Base-by-base conservation (phyloP, 108 stramenopile species). In the Cyclostephanos tholiformis region DNA sequence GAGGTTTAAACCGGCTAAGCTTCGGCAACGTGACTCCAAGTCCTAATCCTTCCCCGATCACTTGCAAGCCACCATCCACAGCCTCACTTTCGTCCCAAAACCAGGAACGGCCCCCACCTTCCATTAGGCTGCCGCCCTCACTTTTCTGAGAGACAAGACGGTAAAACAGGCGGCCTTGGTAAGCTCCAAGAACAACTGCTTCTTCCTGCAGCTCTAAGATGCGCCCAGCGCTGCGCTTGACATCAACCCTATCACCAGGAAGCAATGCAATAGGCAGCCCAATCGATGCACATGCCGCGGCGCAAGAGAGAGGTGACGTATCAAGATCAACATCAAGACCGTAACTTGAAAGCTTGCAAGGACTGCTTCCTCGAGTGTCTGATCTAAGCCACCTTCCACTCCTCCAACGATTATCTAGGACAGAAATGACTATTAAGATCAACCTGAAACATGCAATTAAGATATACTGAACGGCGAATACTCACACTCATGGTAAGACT, bases 131-230 rank as follows among this genome's bases (percentile, higher is more conserved):
- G 10, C 91, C 91, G 35, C 93, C 96, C 71, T 95, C 95, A 41
- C 87, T 91, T 70, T 95, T 95, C 73, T 95, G 95, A 8, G 88
- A 88, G 8, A 91, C 87, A 63, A 95, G 85, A 16, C 82, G 71
- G 71, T 97, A 98, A 67, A 84, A 98, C 8, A 98, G 75, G 39
- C 83, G 78, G 6, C 91, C 89, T 65, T 92, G 86, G 62, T 84
- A 91, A 8, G 86, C 74, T 25, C 97, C 97, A 23, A 98, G 86
- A 51, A 98, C 81, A 44, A 93, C 71, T 22, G 95, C 96, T 71
- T 95, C 95, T 79, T 98, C 97, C 26, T 88, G 83, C 6, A 95
- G 71, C 52, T 97, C 97, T 35, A 98, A 80, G 59, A 89, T 74
- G 52, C 95, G 73, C 16, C 96, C 95, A 23, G 90, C 84, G 56